Evolutionary conservation across 441 rosid species (phyloP).

Genomic region (Viola pubescens): DNA sequence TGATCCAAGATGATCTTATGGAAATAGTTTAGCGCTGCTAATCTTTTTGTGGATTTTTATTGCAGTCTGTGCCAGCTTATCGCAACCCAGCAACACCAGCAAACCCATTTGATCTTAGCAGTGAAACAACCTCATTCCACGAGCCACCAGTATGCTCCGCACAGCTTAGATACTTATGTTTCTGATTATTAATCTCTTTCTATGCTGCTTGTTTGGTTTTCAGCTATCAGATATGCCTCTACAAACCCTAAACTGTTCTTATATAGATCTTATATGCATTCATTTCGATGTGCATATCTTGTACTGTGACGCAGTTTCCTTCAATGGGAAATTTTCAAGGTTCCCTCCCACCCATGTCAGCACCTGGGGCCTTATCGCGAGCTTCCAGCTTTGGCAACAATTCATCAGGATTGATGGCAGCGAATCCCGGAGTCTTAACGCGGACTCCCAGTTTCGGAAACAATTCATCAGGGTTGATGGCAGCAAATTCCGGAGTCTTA

Average conservation of each 20-base stretch:
- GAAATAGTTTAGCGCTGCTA: background rate
- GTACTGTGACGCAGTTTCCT: conserved; percentile 31
- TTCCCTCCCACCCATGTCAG: conserved; percentile 28
- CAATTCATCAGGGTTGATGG: background rate
- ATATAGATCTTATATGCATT: background rate
- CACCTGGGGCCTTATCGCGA: conserved; percentile 16
- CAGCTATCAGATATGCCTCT: background rate
- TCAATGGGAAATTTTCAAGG: conserved; percentile 35
- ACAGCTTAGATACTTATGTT: background rate
- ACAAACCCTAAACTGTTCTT: background rate
- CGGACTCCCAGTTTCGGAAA: conserved; percentile 19
- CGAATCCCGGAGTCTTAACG: conserved; percentile 10
- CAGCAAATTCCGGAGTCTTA: conserved; percentile 9
- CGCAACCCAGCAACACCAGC: conserved; percentile 31
- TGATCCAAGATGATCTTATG: conserved; percentile 10
- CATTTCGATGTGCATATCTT: background rate
- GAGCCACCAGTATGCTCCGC: conserved; percentile 29
- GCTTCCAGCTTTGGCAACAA: conserved; percentile 20
- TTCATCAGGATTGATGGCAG: background rate
- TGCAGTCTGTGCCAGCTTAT: conserved; percentile 35
- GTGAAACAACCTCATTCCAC: conserved; percentile 32
- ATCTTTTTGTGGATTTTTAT: conserved; percentile 8
- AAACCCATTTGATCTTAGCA: conserved; percentile 58
- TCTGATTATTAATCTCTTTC: background rate
- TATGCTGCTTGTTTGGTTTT: background rate